Evolutionary conservation across 2,329 filamentous ascomycete genomes (phyloP).

Genomic region (Pyrenochaeta sp.): DNA sequence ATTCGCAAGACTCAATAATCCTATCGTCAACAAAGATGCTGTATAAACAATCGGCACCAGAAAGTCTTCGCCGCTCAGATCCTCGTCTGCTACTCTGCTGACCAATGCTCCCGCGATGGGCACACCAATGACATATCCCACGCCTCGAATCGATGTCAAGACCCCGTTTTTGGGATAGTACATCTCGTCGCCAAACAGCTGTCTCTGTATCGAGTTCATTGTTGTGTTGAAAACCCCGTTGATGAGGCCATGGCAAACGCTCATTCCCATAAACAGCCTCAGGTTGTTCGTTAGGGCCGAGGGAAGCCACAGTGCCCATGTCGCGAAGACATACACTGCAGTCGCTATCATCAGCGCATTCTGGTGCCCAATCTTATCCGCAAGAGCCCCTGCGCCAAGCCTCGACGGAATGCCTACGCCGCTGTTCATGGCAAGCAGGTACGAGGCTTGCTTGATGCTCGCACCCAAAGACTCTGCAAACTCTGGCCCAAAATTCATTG

Average conservation of each 20-base stretch:
- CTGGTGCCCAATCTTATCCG: conserved; percentile 58
- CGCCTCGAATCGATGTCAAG: conserved; percentile 26
- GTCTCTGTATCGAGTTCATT: conserved; percentile 26
- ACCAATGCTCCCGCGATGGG: conserved; percentile 31
- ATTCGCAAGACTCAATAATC: conserved; percentile 14
- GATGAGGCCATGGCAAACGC: conserved; percentile 26
- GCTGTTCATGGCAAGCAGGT: conserved; percentile 56
- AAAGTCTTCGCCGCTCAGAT: conserved; percentile 21
- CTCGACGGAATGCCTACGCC: conserved; percentile 57
- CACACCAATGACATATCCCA: conserved; percentile 27
- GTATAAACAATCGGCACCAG: conserved; percentile 23
- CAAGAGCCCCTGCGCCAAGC: conserved; percentile 56
- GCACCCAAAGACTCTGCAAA: conserved; percentile 58
- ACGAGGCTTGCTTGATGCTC: conserved; percentile 52
- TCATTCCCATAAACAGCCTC: conserved; percentile 27
- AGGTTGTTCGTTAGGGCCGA: conserved; percentile 15
- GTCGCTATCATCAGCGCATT: conserved; percentile 57
- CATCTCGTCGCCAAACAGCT: conserved; percentile 30
- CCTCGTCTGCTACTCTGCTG: conserved; percentile 12
- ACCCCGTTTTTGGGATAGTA: conserved; percentile 31
- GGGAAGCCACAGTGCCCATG: conserved; percentile 29
- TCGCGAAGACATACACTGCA: conserved; percentile 18
- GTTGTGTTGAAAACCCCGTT: conserved; percentile 26
- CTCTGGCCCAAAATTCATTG: conserved; percentile 59
- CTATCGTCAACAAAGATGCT: conserved; percentile 15